A percentile compares a stretch with the other conserved stretches of the same genome.
These are phyloP conservation scores for Xylariaceae sp. DNA, from an alignment of 2,329 filamentous ascomycete species.

Conservation along the genomic window DNA sequence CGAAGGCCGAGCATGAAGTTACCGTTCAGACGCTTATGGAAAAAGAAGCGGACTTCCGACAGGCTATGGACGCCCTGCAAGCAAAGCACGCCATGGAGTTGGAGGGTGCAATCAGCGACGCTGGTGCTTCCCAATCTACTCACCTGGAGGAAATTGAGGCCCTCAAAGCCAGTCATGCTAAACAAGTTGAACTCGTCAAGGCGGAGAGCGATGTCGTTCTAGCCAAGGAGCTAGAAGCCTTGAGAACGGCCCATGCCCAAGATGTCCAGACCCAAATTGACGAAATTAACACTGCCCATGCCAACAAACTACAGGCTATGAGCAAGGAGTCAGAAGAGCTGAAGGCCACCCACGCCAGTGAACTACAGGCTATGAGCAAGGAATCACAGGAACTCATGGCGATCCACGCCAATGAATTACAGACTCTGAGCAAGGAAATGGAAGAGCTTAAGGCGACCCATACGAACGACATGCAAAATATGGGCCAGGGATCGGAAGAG, in stretches of 20 bases:
- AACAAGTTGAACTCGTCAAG: slow-evolving; percentile 43
- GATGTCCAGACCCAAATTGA: slow-evolving; percentile 37
- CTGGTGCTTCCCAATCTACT: slow-evolving; percentile 45
- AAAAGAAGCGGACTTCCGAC: slow-evolving; percentile 49
- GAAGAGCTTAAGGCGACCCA: background rate
- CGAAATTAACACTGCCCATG: slow-evolving; percentile 35
- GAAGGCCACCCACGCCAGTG: slow-evolving; percentile 16
- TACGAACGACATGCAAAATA: slow-evolving; percentile 8
- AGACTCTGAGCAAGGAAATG: background rate
- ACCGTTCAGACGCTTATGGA: slow-evolving; percentile 44
- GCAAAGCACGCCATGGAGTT: slow-evolving; percentile 55
- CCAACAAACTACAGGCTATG: slow-evolving; percentile 33
- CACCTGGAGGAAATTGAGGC: slow-evolving; percentile 47
- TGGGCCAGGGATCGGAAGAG: background rate
- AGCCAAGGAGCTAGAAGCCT: slow-evolving; percentile 36
- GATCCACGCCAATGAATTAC: background rate
- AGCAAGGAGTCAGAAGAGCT: slow-evolving; percentile 33
- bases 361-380: slow-evolving; percentile 9
- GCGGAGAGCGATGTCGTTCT: slow-evolving; percentile 38
- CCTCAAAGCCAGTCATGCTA: slow-evolving; percentile 50
- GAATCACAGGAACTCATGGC: background rate
- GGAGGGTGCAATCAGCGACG: slow-evolving; percentile 49
- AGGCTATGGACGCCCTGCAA: slow-evolving; percentile 50
- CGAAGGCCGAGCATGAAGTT: slow-evolving; percentile 28
- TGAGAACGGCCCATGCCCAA: slow-evolving; percentile 40